Conservation (phyloP, 805 yeast species). For the Candida easanensis region DNA sequence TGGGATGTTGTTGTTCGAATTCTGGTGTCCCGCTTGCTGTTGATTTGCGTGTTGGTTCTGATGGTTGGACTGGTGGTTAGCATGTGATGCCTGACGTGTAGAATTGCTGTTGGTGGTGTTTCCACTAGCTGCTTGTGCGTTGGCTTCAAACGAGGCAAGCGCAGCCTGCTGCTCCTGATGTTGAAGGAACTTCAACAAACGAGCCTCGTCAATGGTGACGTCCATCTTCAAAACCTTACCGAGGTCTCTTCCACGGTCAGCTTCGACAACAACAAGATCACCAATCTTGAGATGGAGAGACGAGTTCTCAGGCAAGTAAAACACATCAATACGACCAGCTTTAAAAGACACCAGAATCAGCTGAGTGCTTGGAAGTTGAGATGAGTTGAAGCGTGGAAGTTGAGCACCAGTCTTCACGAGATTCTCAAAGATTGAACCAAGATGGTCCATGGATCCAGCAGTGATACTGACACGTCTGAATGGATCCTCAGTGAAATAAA, state of each 20-base stretch:
- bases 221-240: slow-evolving; percentile 72
- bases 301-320: slow-evolving; percentile 46
- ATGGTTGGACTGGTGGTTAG: slow-evolving; percentile 1
- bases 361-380: slow-evolving; percentile 28
- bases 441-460: slow-evolving; percentile 8
- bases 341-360: slow-evolving; percentile 73
- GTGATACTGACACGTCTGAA: slow-evolving; percentile 24
- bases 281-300: slow-evolving; percentile 43
- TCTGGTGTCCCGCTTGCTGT: too few species aligned
- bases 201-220: slow-evolving; percentile 61
- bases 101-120: slow-evolving; percentile 1
- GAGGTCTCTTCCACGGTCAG: slow-evolving; percentile 79
- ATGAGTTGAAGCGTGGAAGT: slow-evolving; percentile 22
- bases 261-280: slow-evolving; percentile 77
- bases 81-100: background rate
- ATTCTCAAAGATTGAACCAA: slow-evolving; percentile 11
- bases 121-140: background rate
- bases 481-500: slow-evolving; percentile 25
- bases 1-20: slow-evolving; percentile 17
- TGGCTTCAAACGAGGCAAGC: slow-evolving; percentile 26
- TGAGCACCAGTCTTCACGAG: slow-evolving; percentile 18
- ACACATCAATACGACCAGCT: slow-evolving; percentile 76
- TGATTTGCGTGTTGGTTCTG: too few species aligned
- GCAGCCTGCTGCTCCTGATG: slow-evolving; percentile 69
- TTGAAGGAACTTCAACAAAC: slow-evolving; percentile 69